Evolutionary conservation across 2,329 filamentous ascomycete species (phyloP).

Genomic region (Xenoacremonium recifei): DNA sequence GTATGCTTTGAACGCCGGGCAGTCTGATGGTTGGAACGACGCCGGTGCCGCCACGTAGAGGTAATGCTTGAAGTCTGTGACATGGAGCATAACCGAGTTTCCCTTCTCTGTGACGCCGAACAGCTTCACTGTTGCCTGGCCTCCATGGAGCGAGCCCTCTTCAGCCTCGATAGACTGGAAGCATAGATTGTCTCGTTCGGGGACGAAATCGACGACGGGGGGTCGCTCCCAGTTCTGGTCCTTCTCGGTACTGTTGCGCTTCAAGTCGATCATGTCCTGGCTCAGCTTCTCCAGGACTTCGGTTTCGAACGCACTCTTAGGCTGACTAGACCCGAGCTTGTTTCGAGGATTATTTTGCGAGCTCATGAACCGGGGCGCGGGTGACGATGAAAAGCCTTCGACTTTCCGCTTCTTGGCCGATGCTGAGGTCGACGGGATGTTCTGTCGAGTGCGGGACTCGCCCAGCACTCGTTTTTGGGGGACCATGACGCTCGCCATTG

Average conservation of each 20-base stretch:
- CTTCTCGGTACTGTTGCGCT: slow-evolving; percentile 83
- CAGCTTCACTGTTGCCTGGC: slow-evolving; percentile 77
- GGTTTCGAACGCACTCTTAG: slow-evolving; percentile 89
- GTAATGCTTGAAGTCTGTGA: slow-evolving; percentile 95
- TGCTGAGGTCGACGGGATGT: slow-evolving; percentile 55
- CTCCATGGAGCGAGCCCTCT: slow-evolving; percentile 79
- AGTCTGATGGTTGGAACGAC: slow-evolving; percentile 76
- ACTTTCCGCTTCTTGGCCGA: slow-evolving; percentile 82
- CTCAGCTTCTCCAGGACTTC: slow-evolving; percentile 95
- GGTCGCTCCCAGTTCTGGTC: slow-evolving; percentile 86
- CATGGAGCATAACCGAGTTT: slow-evolving; percentile 91
- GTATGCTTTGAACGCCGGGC: slow-evolving; percentile 73
- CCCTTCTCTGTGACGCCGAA: slow-evolving; percentile 86
- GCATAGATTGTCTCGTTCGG: slow-evolving; percentile 66
- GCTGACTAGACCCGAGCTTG: slow-evolving; percentile 68
- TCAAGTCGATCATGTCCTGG: slow-evolving; percentile 84
- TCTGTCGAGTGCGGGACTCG: slow-evolving; percentile 64
- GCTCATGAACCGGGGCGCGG: slow-evolving; percentile 56
- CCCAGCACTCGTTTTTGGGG: slow-evolving; percentile 73
- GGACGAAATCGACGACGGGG: slow-evolving; percentile 49
- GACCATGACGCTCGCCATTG: slow-evolving; percentile 51
- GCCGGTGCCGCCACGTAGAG: slow-evolving; percentile 89
- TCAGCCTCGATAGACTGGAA: slow-evolving; percentile 97
- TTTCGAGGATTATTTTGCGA: slow-evolving; percentile 62
- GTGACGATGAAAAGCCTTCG: slow-evolving; percentile 58